Conservation (phyloP, 306 rosid species). For the Amphicarpaea edgeworthii region DNA sequence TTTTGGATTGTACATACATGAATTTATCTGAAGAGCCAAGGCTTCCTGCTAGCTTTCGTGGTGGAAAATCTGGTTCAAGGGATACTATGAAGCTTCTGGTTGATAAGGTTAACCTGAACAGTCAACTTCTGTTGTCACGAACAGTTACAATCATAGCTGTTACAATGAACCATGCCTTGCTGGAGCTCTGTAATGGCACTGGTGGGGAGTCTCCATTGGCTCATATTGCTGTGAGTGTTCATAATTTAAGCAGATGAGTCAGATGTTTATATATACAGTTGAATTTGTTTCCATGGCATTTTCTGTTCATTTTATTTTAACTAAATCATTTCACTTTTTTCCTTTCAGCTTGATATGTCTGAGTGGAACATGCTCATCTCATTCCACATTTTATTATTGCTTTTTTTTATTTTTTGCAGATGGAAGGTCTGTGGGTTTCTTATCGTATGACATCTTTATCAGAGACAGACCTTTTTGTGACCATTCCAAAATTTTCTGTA, state of each 20-base stretch:
- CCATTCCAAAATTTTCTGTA: conserved; percentile 86
- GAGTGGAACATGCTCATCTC: conserved; percentile 20
- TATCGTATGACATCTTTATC: conserved; percentile 93
- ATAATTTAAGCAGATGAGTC: not conserved
- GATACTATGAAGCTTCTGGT: conserved; percentile 81
- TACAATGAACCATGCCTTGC: conserved; percentile 73
- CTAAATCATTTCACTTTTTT: conserved; percentile 4
- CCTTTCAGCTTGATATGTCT: conserved; percentile 33
- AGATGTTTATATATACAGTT: conserved; percentile 4
- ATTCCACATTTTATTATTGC: conserved; percentile 39
- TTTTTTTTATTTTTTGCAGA: conserved; percentile 63
- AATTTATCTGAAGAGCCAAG: conserved; percentile 81
- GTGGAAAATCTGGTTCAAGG: conserved; percentile 72
- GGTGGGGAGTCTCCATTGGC: conserved; percentile 86
- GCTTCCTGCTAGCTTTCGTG: conserved; percentile 96
- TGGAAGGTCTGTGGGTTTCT: conserved; percentile 96
- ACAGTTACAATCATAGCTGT: conserved; percentile 85
- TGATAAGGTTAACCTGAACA: conserved; percentile 88
- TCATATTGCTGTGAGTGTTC: conserved; percentile 84
- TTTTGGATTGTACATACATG: conserved; percentile 84
- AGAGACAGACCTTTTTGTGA: conserved; percentile 86
- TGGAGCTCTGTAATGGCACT: conserved; percentile 83
- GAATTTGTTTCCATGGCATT: conserved; percentile 7
- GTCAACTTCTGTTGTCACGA: conserved; percentile 80
- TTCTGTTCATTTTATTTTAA: not conserved